phyloP scores from a whole-genome alignment of 2,329 filamentous ascomycete species.

The Xylaria sp. region DNA sequence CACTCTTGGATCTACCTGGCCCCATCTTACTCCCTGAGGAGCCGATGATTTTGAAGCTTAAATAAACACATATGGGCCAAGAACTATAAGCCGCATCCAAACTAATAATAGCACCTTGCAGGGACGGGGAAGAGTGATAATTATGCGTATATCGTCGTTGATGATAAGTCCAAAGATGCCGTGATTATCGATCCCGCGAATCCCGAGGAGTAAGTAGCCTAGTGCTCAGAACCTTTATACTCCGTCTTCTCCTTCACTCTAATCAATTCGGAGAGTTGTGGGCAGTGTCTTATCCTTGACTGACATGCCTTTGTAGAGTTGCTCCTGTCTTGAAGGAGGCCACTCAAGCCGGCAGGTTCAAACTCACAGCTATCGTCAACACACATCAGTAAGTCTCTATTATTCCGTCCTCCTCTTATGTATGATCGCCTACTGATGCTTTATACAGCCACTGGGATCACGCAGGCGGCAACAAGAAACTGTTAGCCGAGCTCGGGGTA shows the following conservation, averaged over 20 bases:
- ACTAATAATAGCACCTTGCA: conserved; percentile 50
- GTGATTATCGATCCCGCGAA: conserved; percentile 84
- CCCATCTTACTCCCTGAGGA: not conserved
- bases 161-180: conserved; percentile 81
- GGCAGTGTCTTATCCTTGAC: not conserved
- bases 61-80: not conserved
- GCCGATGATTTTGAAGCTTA: not conserved
- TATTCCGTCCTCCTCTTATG: not conserved
- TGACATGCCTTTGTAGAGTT: conserved; percentile 58
- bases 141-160: conserved; percentile 85
- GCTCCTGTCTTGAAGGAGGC: conserved; percentile 76
- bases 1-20: not conserved
- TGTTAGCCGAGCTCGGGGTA: conserved; percentile 65
- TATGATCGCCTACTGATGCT: conserved; percentile 19
- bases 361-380: conserved; percentile 90
- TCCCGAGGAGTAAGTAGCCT: conserved; percentile 72
- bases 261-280: too few relatives aligned
- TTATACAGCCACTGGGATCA: conserved; percentile 85
- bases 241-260: not conserved
- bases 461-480: conserved; percentile 86
- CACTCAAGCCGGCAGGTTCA: conserved; percentile 76
- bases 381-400: conserved; percentile 85
- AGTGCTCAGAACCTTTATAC: not conserved
- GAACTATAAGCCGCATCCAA: not conserved
- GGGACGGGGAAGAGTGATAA: conserved; percentile 84